Evolutionary conservation across 345 rosid species (phyloP).

Genomic region (Populus alba): DNA sequence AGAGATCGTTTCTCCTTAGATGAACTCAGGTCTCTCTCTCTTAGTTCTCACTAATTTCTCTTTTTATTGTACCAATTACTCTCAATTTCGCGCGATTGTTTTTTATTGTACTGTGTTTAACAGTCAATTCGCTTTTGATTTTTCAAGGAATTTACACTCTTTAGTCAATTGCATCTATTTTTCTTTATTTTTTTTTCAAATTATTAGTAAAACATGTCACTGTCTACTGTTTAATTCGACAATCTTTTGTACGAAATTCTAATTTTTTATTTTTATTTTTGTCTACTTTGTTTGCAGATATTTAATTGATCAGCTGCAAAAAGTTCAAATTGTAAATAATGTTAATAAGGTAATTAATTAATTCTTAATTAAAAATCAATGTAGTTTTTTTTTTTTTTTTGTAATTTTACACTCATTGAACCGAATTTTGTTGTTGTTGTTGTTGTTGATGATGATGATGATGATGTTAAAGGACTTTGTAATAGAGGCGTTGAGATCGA

Average conservation of each 20-base stretch:
- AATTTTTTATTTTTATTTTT: neutral
- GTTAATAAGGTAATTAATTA: constrained; percentile 60
- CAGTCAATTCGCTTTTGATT: neutral
- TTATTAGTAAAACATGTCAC: neutral
- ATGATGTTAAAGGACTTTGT: constrained; percentile 62
- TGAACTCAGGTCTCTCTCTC: constrained; percentile 73
- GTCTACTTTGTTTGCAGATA: constrained; percentile 45
- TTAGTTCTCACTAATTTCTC: neutral
- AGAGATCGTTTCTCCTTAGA: constrained; percentile 91
- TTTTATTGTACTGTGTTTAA: neutral
- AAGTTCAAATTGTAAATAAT: constrained; percentile 69
- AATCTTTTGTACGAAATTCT: neutral
- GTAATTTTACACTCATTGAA: constrained; percentile 3
- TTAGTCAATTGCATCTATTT: neutral
- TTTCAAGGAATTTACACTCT: neutral
- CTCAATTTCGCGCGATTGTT: neutral
- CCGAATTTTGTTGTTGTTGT: constrained; percentile 12
- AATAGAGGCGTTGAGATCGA: constrained; percentile 92
- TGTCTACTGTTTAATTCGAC: neutral
- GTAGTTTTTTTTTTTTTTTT: neutral
- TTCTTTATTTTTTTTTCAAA: neutral
- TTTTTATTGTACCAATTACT: neutral
- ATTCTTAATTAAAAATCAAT: neutral
- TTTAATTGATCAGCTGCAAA: constrained; percentile 77
- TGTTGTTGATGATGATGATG: no score